Conservation (phyloP, 2,329 filamentous ascomycete species). For the Exophiala sideris region DNA sequence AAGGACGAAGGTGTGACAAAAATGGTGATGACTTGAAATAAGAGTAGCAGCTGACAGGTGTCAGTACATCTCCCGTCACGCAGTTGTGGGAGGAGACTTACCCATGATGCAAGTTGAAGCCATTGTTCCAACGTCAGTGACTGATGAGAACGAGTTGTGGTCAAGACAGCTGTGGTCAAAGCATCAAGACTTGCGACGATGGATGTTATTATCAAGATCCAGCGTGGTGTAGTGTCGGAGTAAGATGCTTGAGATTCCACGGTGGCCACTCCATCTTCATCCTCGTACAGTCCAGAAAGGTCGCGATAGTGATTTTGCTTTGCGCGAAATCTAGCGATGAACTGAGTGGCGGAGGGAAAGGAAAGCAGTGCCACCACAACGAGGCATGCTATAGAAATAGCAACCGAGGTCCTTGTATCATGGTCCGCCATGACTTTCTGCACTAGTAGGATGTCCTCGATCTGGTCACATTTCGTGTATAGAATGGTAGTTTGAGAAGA, state of each 20-base stretch:
- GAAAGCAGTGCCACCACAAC: constrained; percentile 17
- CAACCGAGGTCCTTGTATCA: constrained; percentile 16
- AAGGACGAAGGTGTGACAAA: constrained; percentile 22
- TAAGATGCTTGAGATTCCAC: constrained; percentile 61
- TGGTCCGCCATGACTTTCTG: constrained; percentile 4
- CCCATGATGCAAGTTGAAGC: constrained; percentile 61
- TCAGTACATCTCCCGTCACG: constrained; percentile 1
- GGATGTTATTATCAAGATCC: constrained; percentile 54
- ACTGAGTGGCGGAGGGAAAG: constrained; percentile 14
- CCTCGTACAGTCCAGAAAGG: constrained; percentile 55
- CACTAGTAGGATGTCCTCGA: no score
- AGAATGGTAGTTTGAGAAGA: no score
- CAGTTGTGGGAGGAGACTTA: constrained; percentile 41
- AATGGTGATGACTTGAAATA: constrained; percentile 23
- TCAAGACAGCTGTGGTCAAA: constrained; percentile 55
- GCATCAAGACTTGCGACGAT: constrained; percentile 54
- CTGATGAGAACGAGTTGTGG: constrained; percentile 39
- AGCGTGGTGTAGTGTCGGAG: constrained; percentile 58
- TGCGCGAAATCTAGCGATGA: constrained; percentile 7
- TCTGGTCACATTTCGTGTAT: no score
- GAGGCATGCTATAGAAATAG: constrained; percentile 21
- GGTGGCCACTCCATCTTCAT: constrained; percentile 67
- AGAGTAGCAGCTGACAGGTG: constrained; percentile 21
- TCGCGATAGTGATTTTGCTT: constrained; percentile 18
- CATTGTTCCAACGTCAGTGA: constrained; percentile 55